A percentile compares a stretch with the other conserved stretches of the same genome.
phyloP scores from a whole-genome alignment of 352 stramenopile genomes.

The Hyaloperonospora brassicae region DNA sequence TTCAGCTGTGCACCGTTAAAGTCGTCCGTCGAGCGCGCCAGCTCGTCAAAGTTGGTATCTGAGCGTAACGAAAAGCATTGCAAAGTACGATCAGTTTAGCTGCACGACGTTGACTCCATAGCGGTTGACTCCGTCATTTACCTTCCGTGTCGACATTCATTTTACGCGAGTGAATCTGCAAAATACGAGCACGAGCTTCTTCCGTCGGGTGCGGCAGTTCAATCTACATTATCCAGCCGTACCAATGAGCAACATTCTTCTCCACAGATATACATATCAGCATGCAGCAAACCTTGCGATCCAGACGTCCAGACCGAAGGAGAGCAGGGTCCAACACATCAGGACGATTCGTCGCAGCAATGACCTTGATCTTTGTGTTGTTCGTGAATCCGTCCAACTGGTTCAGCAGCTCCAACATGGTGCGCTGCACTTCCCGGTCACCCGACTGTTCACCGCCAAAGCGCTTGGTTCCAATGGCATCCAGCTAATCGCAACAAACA shows the following conservation, averaged over 20 bases:
- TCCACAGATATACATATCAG: not conserved
- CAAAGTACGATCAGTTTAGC: not conserved
- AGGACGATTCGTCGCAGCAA: constrained; percentile 95
- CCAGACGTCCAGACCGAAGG: constrained; percentile 85
- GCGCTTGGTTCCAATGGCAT: constrained; percentile 98
- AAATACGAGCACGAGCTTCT: constrained; percentile 92
- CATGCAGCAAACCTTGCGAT: constrained; percentile 85
- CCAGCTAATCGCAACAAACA: constrained; percentile 46
- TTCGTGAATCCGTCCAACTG: constrained; percentile 97
- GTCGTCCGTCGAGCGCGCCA: constrained; percentile 95
- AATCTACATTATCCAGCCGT: constrained; percentile 63
- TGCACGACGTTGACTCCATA: too few relatives aligned
- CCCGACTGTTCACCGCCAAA: constrained; percentile 96
- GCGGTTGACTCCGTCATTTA: constrained; percentile 12
- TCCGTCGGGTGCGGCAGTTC: constrained; percentile 97
- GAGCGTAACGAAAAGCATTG: not conserved
- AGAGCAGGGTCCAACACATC: constrained; percentile 95
- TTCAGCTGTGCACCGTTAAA: constrained; percentile 99
- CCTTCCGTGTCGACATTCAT: constrained; percentile 93
- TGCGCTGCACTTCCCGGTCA: constrained; percentile 96
- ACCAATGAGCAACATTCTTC: not conserved
- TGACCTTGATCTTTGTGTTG: constrained; percentile 99
- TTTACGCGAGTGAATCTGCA: constrained; percentile 96
- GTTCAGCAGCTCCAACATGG: constrained; percentile 97
- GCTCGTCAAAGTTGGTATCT: constrained; percentile 97